These are phyloP conservation scores for Juglanconis oblonga DNA, from an alignment of 2,329 filamentous ascomycete genomes.

Conservation along the genomic window DNA sequence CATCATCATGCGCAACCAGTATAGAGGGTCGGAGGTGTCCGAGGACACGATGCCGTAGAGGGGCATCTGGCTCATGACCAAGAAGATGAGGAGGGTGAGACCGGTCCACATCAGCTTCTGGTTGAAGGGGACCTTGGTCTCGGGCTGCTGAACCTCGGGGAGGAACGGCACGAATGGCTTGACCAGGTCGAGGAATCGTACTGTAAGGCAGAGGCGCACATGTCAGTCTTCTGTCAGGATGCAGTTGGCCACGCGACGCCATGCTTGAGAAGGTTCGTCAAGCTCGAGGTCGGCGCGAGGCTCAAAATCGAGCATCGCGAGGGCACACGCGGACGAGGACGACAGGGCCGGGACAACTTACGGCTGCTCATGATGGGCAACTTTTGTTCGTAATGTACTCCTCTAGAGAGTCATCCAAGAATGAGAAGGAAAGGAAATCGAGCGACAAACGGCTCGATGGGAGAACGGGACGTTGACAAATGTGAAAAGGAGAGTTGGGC, in stretches of 20 bases:
- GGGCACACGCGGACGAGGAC: constrained; percentile 5
- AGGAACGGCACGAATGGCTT: constrained; percentile 99
- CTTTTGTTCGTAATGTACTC: constrained; percentile 21
- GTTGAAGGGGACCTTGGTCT: constrained; percentile 99
- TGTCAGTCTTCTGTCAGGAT: constrained; percentile 20
- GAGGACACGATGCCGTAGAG: constrained; percentile 99
- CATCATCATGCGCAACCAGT: constrained; percentile 99
- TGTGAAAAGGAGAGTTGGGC: constrained; percentile 21
- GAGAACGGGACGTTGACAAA: constrained; percentile 15
- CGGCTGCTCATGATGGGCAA: constrained; percentile 52
- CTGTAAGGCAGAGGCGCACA: constrained; percentile 43
- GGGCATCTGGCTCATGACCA: constrained; percentile 99
- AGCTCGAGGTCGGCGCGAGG: not conserved
- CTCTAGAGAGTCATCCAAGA: constrained; percentile 22
- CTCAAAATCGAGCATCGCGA: not conserved
- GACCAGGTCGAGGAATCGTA: constrained; percentile 99
- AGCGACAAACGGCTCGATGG: constrained; percentile 29
- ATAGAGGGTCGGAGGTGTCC: constrained; percentile 95
- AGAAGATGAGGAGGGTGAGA: constrained; percentile 93
- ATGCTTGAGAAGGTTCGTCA: constrained; percentile 3
- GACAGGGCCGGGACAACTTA: constrained; percentile 35
- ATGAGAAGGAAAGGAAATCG: constrained; percentile 28
- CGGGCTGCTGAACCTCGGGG: constrained; percentile 96
- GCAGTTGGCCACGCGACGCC: constrained; percentile 4
- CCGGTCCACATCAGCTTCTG: constrained; percentile 96